phyloP scores from a whole-genome alignment of 2,329 filamentous ascomycete species.

The Ophiognomonia clavigignenti-juglandacearum region DNA sequence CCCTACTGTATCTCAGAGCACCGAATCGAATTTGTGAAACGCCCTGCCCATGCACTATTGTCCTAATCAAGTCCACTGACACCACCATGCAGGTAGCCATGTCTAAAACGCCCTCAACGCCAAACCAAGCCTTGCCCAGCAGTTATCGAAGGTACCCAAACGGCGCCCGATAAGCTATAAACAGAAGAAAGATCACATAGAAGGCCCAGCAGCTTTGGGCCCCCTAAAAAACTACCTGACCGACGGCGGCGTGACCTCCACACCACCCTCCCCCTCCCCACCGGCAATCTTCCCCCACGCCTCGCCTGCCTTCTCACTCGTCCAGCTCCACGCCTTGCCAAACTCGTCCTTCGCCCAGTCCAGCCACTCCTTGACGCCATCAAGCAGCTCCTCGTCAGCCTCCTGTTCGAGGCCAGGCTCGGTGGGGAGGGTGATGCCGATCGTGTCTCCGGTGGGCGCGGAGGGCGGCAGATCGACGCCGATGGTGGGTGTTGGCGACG shows the following conservation, averaged over 20 bases:
- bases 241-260: background rate
- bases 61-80: no score
- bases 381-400: constrained; percentile 23
- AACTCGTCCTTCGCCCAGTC: constrained; percentile 48
- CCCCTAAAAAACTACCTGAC: no score
- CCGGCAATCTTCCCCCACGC: constrained; percentile 40
- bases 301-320: constrained; percentile 41
- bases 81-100: no score
- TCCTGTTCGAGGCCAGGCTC: constrained; percentile 17
- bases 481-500: constrained; percentile 7
- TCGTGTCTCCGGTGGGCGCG: constrained; percentile 18
- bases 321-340: constrained; percentile 42
- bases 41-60: no score
- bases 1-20: no score
- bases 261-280: constrained; percentile 12
- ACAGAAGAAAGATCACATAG: no score
- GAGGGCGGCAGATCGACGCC: constrained; percentile 16
- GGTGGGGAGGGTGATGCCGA: constrained; percentile 18
- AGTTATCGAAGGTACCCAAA: no score
- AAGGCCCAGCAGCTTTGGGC: no score
- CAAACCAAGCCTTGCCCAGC: no score
- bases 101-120: no score
- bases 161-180: no score
- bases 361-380: constrained; percentile 36
- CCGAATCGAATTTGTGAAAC: no score